Evolutionary conservation across 139 green algal genomes (phyloP), one percentile per base, ranked within the genome.

Genomic region (Auxenochlorella protothecoides): DNA sequence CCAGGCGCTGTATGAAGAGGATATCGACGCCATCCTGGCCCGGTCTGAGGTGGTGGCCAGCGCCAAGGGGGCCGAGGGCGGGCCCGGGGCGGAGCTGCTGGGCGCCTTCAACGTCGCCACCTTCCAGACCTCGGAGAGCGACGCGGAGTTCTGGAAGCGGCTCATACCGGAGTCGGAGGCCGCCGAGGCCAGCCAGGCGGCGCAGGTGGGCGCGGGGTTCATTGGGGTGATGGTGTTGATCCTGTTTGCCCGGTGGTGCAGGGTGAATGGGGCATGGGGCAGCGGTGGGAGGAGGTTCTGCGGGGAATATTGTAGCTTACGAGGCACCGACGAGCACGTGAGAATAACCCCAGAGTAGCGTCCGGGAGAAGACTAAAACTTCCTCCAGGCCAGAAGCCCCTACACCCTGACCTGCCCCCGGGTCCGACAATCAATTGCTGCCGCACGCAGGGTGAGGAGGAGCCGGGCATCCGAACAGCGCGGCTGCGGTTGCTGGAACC

Each of bases 1-100:
- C 7, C 61, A 67, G 56, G 66, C 59, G 62, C 70, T 94, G 83
- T 74, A 84, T 53, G 83, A 92, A 74, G 90, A 94, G 66, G 90
- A 96, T 76, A 86, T 98, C 13, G 93, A 98, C 71, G 84, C 85
- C 62, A 97, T 98, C 63, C 84, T 98, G 65, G 88, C 88, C 68
- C 79, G 93, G 0, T 92, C 93, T 27, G 93, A 98, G 89, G 76
- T 85, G 65, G 80, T 89, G 65, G 66, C 86, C 64, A 80, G 81
- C 12, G 27, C 67, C 13, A 59, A 65, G 62, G 56, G 52, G 6
- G 67, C 60, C 12, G 72, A 52, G 66, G 80, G 69, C 9, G 80
- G 63, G 10, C 78, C 69, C 10, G 74, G 71, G 44, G 77, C 77
- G 57, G 92, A 97, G 10, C 85, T 98, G 76, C 86, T 98, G 54